Evolutionary conservation across 805 yeast species (phyloP).

Genomic region (Candida takata): DNA sequence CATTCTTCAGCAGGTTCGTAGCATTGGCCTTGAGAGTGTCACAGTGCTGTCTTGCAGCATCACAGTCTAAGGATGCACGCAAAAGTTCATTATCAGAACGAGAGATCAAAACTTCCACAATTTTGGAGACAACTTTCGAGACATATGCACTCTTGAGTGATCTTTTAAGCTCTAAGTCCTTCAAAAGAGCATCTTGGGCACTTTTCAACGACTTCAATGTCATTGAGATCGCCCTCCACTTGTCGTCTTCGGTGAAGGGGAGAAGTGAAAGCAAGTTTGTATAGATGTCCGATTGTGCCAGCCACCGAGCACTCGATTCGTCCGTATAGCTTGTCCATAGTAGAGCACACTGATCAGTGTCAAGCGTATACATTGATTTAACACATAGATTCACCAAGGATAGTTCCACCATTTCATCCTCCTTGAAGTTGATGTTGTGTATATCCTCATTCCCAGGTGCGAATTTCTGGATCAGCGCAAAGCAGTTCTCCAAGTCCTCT

Average conservation of each 20-base stretch:
- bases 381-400: conserved; percentile 8
- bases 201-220: conserved; percentile 11
- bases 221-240: conserved; percentile 12
- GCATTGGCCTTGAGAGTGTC: conserved; percentile 12
- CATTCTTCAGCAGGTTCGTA: conserved; percentile 19
- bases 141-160: conserved; percentile 10
- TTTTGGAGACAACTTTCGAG: conserved; percentile 16
- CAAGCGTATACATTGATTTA: conserved; percentile 5
- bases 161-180: conserved; percentile 11
- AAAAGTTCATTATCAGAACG: conserved; percentile 22
- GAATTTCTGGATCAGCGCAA: conserved; percentile 1
- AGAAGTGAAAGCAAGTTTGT: conserved; percentile 4
- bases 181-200: conserved; percentile 15
- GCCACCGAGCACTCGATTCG: conserved; percentile 2
- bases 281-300: conserved; percentile 17
- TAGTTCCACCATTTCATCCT: conserved; percentile 12
- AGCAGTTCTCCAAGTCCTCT: conserved; percentile 2
- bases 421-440: conserved; percentile 5
- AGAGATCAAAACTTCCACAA: conserved; percentile 17
- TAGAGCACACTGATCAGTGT: conserved; percentile 1
- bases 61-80: conserved; percentile 11
- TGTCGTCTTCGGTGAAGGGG: conserved; percentile 2
- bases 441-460: conserved; percentile 3
- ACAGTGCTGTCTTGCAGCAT: conserved; percentile 9
- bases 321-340: conserved; percentile 10